Base-by-base conservation (phyloP, 176 grass and related monocot genomes). In the Thalia dealbata region DNA sequence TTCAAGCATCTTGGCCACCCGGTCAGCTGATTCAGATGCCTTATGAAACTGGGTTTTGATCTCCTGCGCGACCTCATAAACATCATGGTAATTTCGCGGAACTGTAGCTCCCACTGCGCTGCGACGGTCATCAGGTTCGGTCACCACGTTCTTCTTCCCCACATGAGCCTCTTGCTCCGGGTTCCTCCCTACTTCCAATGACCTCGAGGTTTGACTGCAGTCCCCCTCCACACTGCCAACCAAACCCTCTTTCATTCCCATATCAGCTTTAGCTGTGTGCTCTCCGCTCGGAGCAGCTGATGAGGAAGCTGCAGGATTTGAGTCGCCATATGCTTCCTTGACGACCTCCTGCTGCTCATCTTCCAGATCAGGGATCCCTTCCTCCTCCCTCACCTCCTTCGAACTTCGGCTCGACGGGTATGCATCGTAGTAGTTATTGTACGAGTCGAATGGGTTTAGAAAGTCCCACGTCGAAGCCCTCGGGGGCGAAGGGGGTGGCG, bases 401-500 rank as follows among this genome's bases (percentile, higher is more conserved):
- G 72, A 99, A 67, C 85, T 99, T 76, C 89, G 75, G 65, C 89
- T 84, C 12, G 90, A 76, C 64, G 88, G 77, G 80, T 93, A 86
- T 29, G 71, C 54, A 19, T 76, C 74, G 19, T 87, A 88, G 72
- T 93, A 91, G 78, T 73, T 91, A 58, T 91, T 85, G 50, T 85
- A 99, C 2, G 83, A 83, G 51, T 93, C 87, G 75, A 99, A 99
- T 7, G 90, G 95, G 50, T 99, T 91, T 50, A 99, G 60, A 63
- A 99, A 99, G 60, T 99, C 95, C 90, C 95, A 99, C n/a, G 95
- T 83, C 42, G 95, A 99, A 71, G 89, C 83, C 44, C 82, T 89
- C 1, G 90, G 95, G 0, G 64, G 64, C 19, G 95, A 93, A 32
- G 95, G 79, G 8, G 75, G 69, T 15, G 74, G 69, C 44, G 43